Base-by-base conservation (phyloP, 371 early-diverging fungal genomes). In the Zopfochytrium polystomum region DNA sequence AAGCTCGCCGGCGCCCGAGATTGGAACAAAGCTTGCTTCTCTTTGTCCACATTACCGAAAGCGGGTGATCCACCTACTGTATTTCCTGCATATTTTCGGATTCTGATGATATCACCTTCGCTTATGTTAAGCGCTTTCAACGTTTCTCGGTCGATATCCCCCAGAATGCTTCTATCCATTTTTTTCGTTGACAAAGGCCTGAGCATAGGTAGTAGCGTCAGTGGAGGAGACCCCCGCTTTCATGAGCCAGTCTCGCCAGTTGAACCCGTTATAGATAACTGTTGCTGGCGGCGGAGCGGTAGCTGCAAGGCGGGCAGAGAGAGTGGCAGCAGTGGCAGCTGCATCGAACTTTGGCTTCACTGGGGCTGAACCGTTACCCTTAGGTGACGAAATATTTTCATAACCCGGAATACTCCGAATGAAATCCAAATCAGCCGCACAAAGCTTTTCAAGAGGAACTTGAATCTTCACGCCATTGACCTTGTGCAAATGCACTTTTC, bases 381-480 rank as follows among this genome's bases (percentile, higher is more conserved):
- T n/a, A 2, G 70, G 64, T 2, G 60, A 63, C 15, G 45, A 43
- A 13, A 64, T 13, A 23, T 63, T 7, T 20, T 65, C 62, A 51
- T 73, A 65, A 9, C 74, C 80, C 9, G 75, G 68, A n/a, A 72
- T 6, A 2, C 60, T 58, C 30, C 66, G 43, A 6, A 80, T 45
- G 46, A 55, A 68, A 23, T 73, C 76, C n/a, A 87, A 61, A 68
- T 94, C 93, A n/a, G 76, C 83, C 26, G 67, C 66, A 22, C 85
- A 83, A 76, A 96, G 87, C 65, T 95, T 95, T 15, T 89, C 87
- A 31, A 93, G 71, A 2, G 93, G 90, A 1, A 96, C 97, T 51
- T 85, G 89, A 67, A 96, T 95, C 62, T 87, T 92, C 64, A 92
- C 93, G 52, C 93, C 93, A 70, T 96, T 96, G 27, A 86, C 72